Conservation (phyloP, 1,284 basidiomycete species). For the Boletus hoseneyae region DNA sequence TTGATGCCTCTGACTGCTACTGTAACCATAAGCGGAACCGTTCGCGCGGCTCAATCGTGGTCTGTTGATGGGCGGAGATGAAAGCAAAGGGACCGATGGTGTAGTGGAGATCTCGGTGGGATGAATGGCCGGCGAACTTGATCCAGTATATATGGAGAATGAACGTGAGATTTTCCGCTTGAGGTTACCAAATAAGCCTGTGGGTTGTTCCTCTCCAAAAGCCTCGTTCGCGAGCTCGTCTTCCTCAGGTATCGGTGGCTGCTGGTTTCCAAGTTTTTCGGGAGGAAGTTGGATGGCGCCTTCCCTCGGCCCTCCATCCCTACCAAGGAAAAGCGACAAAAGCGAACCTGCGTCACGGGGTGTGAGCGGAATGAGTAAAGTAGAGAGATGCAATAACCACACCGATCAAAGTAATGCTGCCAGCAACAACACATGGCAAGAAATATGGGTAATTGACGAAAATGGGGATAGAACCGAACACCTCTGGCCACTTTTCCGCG, state of each 20-base stretch:
- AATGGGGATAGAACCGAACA: conserved; percentile 64
- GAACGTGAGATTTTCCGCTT: conserved; percentile 47
- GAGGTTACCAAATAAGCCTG: conserved; percentile 38
- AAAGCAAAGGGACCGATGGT: conserved; percentile 45
- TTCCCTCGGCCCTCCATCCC: conserved; percentile 84
- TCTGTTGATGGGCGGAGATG: conserved; percentile 40
- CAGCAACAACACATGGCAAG: conserved; percentile 82
- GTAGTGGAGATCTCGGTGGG: conserved; percentile 42
- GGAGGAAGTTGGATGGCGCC: conserved; percentile 77
- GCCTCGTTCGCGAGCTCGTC: conserved; percentile 44
- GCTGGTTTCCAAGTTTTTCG: conserved; percentile 57
- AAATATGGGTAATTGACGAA: conserved; percentile 89
- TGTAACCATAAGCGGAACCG: conserved; percentile 80
- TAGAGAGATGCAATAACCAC: conserved; percentile 18
- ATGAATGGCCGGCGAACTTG: conserved; percentile 31
- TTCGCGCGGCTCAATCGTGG: conserved; percentile 54
- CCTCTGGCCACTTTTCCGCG: conserved; percentile 76
- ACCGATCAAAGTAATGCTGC: conserved; percentile 71
- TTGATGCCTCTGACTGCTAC: conserved; percentile 50
- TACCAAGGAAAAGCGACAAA: conserved; percentile 84
- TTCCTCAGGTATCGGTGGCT: conserved; percentile 59
- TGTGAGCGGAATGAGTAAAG: conserved; percentile 4
- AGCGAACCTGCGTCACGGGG: conserved; percentile 65
- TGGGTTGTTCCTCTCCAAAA: conserved; percentile 41
- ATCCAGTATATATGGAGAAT: conserved; percentile 54